Conservation (phyloP, 805 yeast species). For the Torulaspora gathmanii region DNA sequence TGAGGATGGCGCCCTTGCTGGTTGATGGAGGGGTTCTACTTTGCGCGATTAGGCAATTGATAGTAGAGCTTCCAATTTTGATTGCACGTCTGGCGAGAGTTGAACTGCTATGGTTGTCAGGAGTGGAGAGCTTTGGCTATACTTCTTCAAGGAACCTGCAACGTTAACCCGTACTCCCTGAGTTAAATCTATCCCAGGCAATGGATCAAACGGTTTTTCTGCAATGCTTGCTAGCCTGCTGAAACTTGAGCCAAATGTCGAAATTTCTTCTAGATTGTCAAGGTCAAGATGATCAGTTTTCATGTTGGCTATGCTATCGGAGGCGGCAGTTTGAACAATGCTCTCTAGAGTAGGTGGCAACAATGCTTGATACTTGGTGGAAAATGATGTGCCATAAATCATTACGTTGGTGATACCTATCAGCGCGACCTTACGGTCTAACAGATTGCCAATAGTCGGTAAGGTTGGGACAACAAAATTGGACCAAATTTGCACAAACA, state of each 20-base stretch:
- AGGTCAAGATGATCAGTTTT: conserved; percentile 39
- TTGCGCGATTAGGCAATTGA: conserved; percentile 2
- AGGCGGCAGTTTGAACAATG: conserved; percentile 39
- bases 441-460: conserved; percentile 44
- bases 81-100: conserved; percentile 26
- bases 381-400: conserved; percentile 30
- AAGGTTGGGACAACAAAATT: conserved; percentile 42
- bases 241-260: conserved; percentile 82
- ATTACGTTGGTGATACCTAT: conserved; percentile 49
- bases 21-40: neutral
- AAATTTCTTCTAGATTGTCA: conserved; percentile 60
- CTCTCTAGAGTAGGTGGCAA: conserved; percentile 43
- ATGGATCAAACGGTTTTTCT: conserved; percentile 64
- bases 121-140: conserved; percentile 21
- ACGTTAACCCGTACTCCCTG: conserved; percentile 27
- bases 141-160: conserved; percentile 23
- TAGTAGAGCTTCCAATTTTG: conserved; percentile 24
- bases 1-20: neutral
- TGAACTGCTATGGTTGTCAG: conserved; percentile 25
- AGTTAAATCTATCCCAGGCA: conserved; percentile 42
- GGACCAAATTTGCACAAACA: conserved; percentile 46
- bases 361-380: conserved; percentile 42
- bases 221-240: conserved; percentile 66
- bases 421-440: conserved; percentile 51
- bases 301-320: conserved; percentile 38